Conservation (phyloP, 352 stramenopile genomes). For the Phytophthora foliorum region DNA sequence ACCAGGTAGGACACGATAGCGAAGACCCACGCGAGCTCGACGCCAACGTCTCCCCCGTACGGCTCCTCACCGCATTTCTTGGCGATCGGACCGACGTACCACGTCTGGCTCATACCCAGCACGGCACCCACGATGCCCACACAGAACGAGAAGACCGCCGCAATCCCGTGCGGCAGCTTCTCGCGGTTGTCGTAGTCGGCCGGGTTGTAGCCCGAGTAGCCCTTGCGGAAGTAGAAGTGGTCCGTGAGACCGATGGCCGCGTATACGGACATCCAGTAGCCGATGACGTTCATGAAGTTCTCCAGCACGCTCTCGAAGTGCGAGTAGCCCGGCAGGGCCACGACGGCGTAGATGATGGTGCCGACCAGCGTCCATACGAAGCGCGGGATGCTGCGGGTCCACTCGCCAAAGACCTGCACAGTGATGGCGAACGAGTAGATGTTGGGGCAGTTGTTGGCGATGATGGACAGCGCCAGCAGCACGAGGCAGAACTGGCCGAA, state of each 20-base stretch:
- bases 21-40: slow-evolving; percentile 52
- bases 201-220: slow-evolving; percentile 52
- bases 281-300: slow-evolving; percentile 69
- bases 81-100: slow-evolving; percentile 53
- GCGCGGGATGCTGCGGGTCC: slow-evolving; percentile 46
- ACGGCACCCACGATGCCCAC: slow-evolving; percentile 43
- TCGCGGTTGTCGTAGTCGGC: slow-evolving; percentile 53
- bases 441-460: slow-evolving; percentile 66
- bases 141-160: slow-evolving; percentile 54
- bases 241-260: slow-evolving; percentile 45
- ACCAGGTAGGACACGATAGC: slow-evolving; percentile 46
- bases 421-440: slow-evolving; percentile 64
- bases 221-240: slow-evolving; percentile 57
- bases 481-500: slow-evolving; percentile 59
- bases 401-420: slow-evolving; percentile 50
- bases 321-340: slow-evolving; percentile 50
- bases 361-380: slow-evolving; percentile 52
- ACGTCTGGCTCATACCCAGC: slow-evolving; percentile 62
- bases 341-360: slow-evolving; percentile 45
- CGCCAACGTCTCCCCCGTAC: slow-evolving; percentile 48
- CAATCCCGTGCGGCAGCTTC: slow-evolving; percentile 52
- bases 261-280: slow-evolving; percentile 59
- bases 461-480: slow-evolving; percentile 55
- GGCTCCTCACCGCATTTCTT: slow-evolving; percentile 38
- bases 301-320: slow-evolving; percentile 55